phyloP scores from a whole-genome alignment of 108 stramenopile species.

The Cyclotella cryptica region DNA sequence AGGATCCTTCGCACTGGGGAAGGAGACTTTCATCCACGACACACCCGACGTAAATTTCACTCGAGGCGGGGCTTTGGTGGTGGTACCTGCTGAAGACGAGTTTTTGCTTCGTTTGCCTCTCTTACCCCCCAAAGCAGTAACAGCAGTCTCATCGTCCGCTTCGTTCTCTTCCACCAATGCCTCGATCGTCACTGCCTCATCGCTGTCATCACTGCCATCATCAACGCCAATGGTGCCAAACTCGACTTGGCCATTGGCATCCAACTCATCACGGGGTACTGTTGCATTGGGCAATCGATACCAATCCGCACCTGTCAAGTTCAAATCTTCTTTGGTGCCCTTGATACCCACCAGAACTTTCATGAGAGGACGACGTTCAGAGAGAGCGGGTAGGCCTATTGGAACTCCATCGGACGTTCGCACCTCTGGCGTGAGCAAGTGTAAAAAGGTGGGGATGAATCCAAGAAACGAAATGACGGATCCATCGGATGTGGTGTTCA shows the following conservation, averaged over 20 bases:
- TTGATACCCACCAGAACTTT: slow-evolving; percentile 77
- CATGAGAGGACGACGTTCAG: slow-evolving; percentile 84
- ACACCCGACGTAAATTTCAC: slow-evolving; percentile 71
- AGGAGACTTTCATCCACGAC: slow-evolving; percentile 89
- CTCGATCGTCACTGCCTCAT: slow-evolving; percentile 24
- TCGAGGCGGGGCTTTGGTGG: slow-evolving; percentile 41
- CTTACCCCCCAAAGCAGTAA: slow-evolving; percentile 12
- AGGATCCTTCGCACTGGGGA: slow-evolving; percentile 93
- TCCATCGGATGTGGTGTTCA: slow-evolving; percentile 30
- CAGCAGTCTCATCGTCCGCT: slow-evolving; percentile 36
- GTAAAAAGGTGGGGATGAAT: slow-evolving; percentile 85
- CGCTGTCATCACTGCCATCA: slow-evolving; percentile 23
- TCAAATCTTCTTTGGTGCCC: slow-evolving; percentile 76
- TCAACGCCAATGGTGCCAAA: slow-evolving; percentile 72
- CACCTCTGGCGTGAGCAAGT: slow-evolving; percentile 69
- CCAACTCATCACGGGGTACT: slow-evolving; percentile 75
- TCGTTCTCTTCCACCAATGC: slow-evolving; percentile 2
- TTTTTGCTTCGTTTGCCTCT: slow-evolving; percentile 44
- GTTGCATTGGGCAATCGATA: slow-evolving; percentile 82
- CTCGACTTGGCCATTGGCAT: slow-evolving; percentile 63
- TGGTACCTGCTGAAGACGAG: slow-evolving; percentile 12
- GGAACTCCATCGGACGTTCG: slow-evolving; percentile 78
- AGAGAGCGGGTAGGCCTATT: slow-evolving; percentile 75
- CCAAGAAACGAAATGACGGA: slow-evolving; percentile 78
- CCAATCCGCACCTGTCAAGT: slow-evolving; percentile 86